Conservation (phyloP, 2,329 filamentous ascomycete species). For the Fusarium graminum region DNA sequence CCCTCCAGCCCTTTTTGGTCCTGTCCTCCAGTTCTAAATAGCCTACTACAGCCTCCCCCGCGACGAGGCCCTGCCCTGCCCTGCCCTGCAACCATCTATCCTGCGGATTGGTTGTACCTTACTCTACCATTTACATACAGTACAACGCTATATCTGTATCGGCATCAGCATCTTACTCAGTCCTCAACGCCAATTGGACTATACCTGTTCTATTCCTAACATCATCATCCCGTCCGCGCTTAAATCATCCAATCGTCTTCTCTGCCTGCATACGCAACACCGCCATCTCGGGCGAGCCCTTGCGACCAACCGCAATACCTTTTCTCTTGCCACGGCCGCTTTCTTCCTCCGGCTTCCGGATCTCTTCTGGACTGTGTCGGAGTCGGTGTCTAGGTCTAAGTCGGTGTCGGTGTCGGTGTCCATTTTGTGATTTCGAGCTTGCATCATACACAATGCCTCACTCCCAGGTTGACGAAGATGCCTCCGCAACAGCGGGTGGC, state of each 20-base stretch:
- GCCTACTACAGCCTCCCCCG: constrained; percentile 9
- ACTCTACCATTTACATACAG: constrained; percentile 12
- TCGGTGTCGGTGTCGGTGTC: constrained; percentile 19
- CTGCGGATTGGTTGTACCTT: constrained; percentile 29
- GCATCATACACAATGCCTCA: constrained; percentile 50
- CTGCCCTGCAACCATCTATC: constrained; percentile 23
- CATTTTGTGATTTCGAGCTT: constrained; percentile 27
- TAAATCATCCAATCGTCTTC: constrained; percentile 25
- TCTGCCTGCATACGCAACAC: constrained; percentile 26
- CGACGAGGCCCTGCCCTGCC: constrained; percentile 25
- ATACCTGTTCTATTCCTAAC: constrained; percentile 6
- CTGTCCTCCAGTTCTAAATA: background rate
- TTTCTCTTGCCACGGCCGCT: constrained; percentile 25
- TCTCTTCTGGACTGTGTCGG: constrained; percentile 22
- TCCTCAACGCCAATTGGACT: constrained; percentile 28
- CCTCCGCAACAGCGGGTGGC: constrained; percentile 45
- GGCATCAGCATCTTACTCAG: constrained; percentile 4
- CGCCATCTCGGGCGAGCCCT: constrained; percentile 32
- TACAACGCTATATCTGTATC: constrained; percentile 7
- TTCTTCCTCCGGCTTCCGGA: constrained; percentile 23
- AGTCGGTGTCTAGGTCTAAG: constrained; percentile 24
- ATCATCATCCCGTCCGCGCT: constrained; percentile 18
- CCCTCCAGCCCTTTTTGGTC: constrained; percentile 14
- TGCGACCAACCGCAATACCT: constrained; percentile 32
- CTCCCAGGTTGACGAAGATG: constrained; percentile 46